Conservation (phyloP, 345 rosid genomes). For the Aethionema arabicum region DNA sequence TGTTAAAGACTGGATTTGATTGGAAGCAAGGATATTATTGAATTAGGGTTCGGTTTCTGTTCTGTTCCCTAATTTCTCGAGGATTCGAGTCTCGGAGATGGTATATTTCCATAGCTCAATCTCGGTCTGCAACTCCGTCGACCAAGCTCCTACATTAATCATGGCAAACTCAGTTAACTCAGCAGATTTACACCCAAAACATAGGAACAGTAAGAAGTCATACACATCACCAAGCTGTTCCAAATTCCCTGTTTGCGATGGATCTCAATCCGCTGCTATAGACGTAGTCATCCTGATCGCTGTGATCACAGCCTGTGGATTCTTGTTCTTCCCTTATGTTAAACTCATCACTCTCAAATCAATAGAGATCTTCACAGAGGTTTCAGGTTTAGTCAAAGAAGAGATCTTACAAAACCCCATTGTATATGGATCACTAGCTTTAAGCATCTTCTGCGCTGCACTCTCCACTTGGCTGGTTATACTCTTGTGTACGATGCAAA, state of each 20-base stretch:
- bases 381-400: constrained; percentile 48
- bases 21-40: not conserved
- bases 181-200: constrained; percentile 40
- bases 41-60: not conserved
- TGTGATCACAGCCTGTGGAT: constrained; percentile 71
- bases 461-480: constrained; percentile 59
- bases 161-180: constrained; percentile 64
- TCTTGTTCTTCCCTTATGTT: constrained; percentile 68
- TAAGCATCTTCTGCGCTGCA: constrained; percentile 61
- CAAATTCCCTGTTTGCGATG: constrained; percentile 53
- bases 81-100: constrained; percentile 58
- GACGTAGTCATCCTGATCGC: constrained; percentile 75
- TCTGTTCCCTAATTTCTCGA: constrained; percentile 12
- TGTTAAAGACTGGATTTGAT: not conserved
- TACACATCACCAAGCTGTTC: constrained; percentile 41
- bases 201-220: constrained; percentile 44
- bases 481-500: constrained; percentile 57
- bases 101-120: constrained; percentile 76
- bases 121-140: constrained; percentile 87
- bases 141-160: constrained; percentile 54
- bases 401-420: constrained; percentile 67
- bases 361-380: constrained; percentile 40
- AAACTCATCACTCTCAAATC: constrained; percentile 42
- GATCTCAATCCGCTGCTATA: constrained; percentile 70
- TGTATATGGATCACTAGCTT: constrained; percentile 67